Evolutionary conservation across 345 rosid genomes (phyloP), one percentile per base, ranked within the genome.

Genomic region (Odontarrhena argentea): DNA sequence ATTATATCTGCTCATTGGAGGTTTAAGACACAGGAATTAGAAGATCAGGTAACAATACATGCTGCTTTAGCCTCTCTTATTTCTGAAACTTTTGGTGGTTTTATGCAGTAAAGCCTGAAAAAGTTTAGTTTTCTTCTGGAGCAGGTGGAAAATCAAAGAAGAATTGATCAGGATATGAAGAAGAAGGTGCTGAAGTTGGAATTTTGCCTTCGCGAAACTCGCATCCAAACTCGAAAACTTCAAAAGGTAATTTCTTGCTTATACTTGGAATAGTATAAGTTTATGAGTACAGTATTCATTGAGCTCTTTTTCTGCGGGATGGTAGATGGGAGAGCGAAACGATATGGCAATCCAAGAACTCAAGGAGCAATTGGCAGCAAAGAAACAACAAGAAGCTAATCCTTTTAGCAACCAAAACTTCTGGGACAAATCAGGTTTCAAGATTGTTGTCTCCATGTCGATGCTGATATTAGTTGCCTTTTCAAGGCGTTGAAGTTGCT

Each of bases 201-300:
- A 56, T 90, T 93, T 74, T 90, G 90, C 82, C 92, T 90, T 61
- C 97, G 88, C 22, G 96, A 93, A 76, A 84, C 94, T 54, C 92
- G 85, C 67, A 62, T 87, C 66, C 98, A 86, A 80, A 85, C 86
- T 13, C 80, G 88, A 68, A 93, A 84, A 74, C 94, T 90, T 43
- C 94, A 83, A 12, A 78, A 90, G 89, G 98, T 86, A 78, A 25
- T 24, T n/a, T 44, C 63, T 18, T 60, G 30, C 51, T 58, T 52
- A 52, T 6, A 58, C 68, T n/a, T 53, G 11, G 13, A 22, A 67
- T 67, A 1, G 8, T 67, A 18, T 18, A 45, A 6, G 15, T 58
- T 56, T 9, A 32, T 40, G 38, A 54, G 6, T 6, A 13, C 11
- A 14, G 5, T 57, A 40, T 40, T 25, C 36, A 36, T 22, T 53